Percentiles rank a stretch among this genome's conserved stretches.
phyloP scores from a whole-genome alignment of 768 basidiomycete genomes.

The Lentinula sp. region DNA sequence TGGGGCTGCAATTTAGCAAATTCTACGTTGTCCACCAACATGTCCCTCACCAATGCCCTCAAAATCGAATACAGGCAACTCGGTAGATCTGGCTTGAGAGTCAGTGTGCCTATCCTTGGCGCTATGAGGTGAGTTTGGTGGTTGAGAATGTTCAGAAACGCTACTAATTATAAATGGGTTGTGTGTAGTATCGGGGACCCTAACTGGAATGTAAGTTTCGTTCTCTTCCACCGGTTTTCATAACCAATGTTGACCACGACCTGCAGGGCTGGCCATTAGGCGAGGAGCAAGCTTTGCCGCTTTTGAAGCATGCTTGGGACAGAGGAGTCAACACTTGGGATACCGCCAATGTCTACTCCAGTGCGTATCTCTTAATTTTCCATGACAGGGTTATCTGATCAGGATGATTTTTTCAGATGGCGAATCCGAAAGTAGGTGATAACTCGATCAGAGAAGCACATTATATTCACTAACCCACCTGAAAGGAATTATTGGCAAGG shows the following conservation, averaged over 20 bases:
- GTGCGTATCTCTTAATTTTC: not conserved
- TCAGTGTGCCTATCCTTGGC: slow-evolving; percentile 3
- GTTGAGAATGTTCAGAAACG: not conserved
- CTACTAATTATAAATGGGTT: slow-evolving; percentile 8
- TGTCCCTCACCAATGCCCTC: not conserved
- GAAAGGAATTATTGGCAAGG: not conserved
- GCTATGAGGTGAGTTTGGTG: not conserved
- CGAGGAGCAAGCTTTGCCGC: slow-evolving; percentile 35
- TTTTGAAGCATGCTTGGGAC: slow-evolving; percentile 42
- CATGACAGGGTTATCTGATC: not conserved
- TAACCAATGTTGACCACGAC: too few relatives aligned
- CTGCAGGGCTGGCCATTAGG: slow-evolving; percentile 41
- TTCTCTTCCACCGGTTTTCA: not conserved
- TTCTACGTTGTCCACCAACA: not conserved
- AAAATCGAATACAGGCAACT: slow-evolving; percentile 5
- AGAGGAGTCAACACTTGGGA: slow-evolving; percentile 29
- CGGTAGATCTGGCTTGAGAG: not conserved
- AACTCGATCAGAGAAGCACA: not conserved
- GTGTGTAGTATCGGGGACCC: slow-evolving; percentile 17
- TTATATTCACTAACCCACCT: not conserved
- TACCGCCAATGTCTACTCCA: slow-evolving; percentile 30
- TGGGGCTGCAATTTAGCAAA: not conserved
- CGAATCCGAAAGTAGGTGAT: slow-evolving; percentile 22
- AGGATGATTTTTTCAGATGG: slow-evolving; percentile 16
- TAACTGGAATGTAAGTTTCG: slow-evolving; percentile 10